Percentiles rank a stretch among this genome's conserved stretches.
phyloP scores from a whole-genome alignment of 2,329 filamentous ascomycete genomes.

The Phaeosphaeria sp. region DNA sequence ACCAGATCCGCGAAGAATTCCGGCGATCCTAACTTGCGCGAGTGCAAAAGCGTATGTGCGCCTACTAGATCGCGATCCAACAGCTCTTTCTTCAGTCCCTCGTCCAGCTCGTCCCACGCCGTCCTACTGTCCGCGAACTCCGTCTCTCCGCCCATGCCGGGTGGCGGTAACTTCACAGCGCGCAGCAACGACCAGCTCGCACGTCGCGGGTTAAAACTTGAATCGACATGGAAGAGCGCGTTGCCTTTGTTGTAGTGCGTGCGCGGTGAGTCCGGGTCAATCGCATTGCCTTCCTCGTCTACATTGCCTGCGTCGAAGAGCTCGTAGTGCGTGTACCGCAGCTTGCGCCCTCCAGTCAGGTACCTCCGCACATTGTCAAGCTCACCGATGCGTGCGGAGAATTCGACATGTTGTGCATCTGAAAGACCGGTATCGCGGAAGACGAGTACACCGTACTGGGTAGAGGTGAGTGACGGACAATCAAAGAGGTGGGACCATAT shows the following conservation, averaged over 20 bases:
- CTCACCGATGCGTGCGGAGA: slow-evolving; percentile 55
- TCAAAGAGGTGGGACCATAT: background rate
- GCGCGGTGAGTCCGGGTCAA: slow-evolving; percentile 51
- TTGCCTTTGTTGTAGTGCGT: slow-evolving; percentile 51
- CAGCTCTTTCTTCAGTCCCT: slow-evolving; percentile 30
- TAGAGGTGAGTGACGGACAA: background rate
- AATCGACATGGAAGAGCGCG: slow-evolving; percentile 36
- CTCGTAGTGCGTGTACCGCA: slow-evolving; percentile 57
- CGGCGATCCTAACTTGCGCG: slow-evolving; percentile 59
- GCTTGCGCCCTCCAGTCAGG: slow-evolving; percentile 53
- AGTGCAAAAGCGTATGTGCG: slow-evolving; percentile 56
- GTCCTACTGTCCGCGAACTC: slow-evolving; percentile 34
- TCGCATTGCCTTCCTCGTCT: slow-evolving; percentile 54
- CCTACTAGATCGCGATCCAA: slow-evolving; percentile 26
- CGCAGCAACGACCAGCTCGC: slow-evolving; percentile 30
- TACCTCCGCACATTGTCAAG: slow-evolving; percentile 51
- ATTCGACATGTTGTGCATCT: slow-evolving; percentile 57
- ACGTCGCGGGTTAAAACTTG: slow-evolving; percentile 37
- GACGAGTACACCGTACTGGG: slow-evolving; percentile 59
- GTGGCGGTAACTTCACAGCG: slow-evolving; percentile 30
- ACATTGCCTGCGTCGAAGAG: slow-evolving; percentile 66
- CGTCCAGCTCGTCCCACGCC: slow-evolving; percentile 40
- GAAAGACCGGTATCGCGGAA: slow-evolving; percentile 59
- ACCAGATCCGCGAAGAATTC: slow-evolving; percentile 57
- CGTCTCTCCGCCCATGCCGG: slow-evolving; percentile 31